Base-by-base conservation (phyloP, 768 basidiomycete genomes). In the Naganishia kalamii region DNA sequence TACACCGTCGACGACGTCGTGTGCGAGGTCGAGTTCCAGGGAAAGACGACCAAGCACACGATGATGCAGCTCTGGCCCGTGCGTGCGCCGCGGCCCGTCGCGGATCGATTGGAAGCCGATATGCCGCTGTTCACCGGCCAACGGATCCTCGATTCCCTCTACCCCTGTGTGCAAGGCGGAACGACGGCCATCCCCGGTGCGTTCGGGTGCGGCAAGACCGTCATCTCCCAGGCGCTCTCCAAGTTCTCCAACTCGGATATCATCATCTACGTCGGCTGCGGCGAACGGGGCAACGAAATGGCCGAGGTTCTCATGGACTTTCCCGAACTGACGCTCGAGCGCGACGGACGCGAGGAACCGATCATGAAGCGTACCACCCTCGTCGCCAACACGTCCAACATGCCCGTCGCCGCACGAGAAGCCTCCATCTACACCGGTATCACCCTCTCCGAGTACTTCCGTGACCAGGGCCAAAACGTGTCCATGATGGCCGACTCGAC, bases 321-420 rank as follows among this genome's bases (percentile, higher is more conserved):
- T 87, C 96, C 96, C 48, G 81, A 90, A 79, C 82, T 99, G 32
- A 90, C 88, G 1, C 89, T 97, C 87, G 92, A 96, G 57, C 81
- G 94, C 62, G 86, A 89, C 69, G 81, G 81, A 32, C 90, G 92
- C 57, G 87, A 93, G 84, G 96, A 99, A 78, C 96, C 96, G 35
- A 98, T 99, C 83, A 99, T 99, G 96, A 99, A 99, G 81, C 93
- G 96, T 66, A 99, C 96, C 0, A 91, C 93, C 15, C 86, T 99
- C 25, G 93, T 99, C 67, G 96, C 96, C 70, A 99, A 99, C 78
- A 99, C 96, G 2, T 99, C 96, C 52, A 98, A 98, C 82, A 99
- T 99, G 96, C 96, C 96, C 71, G 96, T 99, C 71, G 96, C 96
- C 47, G 96, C 96, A 47, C 90, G 96, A 70, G 96, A 99, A 80